A percentile compares a stretch with the other conserved stretches of the same genome.
Conservation (phyloP, 768 basidiomycete species). For the Termitomyces sp. region DNA sequence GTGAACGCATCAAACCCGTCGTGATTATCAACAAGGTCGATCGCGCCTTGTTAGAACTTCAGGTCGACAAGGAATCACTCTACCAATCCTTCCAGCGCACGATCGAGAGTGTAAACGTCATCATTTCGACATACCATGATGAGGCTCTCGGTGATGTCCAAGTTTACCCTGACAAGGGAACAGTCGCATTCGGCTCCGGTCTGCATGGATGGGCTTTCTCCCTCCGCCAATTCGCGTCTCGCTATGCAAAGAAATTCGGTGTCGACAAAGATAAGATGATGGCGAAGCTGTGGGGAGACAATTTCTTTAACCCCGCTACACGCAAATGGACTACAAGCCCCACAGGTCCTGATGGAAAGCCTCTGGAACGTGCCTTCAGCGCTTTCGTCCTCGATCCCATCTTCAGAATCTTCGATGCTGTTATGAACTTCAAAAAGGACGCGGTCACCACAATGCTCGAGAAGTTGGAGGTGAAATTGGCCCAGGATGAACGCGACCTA, state of each 20-base stretch:
- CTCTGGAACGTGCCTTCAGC: slow-evolving; percentile 98
- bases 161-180: slow-evolving; percentile 97
- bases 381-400: slow-evolving; percentile 98
- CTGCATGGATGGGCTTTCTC: slow-evolving; percentile 99
- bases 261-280: slow-evolving; percentile 99
- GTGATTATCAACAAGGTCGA: slow-evolving; percentile 99
- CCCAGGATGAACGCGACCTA: slow-evolving; percentile 84
- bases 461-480: slow-evolving; percentile 93
- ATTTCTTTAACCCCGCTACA: slow-evolving; percentile 97
- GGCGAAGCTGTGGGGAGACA: slow-evolving; percentile 97
- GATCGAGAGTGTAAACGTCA: slow-evolving; percentile 97
- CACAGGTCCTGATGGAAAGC: slow-evolving; percentile 77
- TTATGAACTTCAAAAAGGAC: slow-evolving; percentile 99
- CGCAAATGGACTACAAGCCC: slow-evolving; percentile 91
- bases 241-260: slow-evolving; percentile 98
- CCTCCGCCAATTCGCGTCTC: slow-evolving; percentile 91
- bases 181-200: slow-evolving; percentile 98
- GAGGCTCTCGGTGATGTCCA: slow-evolving; percentile 94
- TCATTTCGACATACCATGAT: slow-evolving; percentile 97
- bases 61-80: slow-evolving; percentile 94
- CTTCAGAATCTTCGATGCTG: slow-evolving; percentile 96
- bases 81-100: slow-evolving; percentile 98
- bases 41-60: slow-evolving; percentile 97
- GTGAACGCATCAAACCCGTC: slow-evolving; percentile 99
- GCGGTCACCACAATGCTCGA: slow-evolving; percentile 80